Base-by-base conservation (phyloP, 305 asterid species). In the Solanum hybrid region DNA sequence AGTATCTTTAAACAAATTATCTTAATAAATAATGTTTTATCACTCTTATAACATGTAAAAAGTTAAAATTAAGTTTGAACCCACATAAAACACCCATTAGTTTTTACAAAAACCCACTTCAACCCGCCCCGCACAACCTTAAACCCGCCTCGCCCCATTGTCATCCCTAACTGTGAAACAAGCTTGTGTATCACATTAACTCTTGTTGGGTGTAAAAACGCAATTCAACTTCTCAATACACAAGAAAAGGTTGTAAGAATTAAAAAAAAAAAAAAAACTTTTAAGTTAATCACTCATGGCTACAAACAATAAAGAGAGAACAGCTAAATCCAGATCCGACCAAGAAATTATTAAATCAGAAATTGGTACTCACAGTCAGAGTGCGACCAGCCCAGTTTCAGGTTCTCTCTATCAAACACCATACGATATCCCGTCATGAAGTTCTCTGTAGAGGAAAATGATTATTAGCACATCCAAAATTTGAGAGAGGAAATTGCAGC, bases 401-500 rank as follows among this genome's bases (percentile, higher is more conserved):
- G 90, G 46, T 93, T 95, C 90, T 95, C 98, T 92, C 96, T 93
- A 90, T 96, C 98, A 91, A 95, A 96, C 88, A 96, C 96, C 77
- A 96, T 93, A 91, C 94, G 93, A 89, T 96, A 96, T 87, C 98
- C 95, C 22, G 95, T 92, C 97, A 96, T 94, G 95, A 96, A 95
- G 93, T 96, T 96, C 93, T 96, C 98, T 96, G 98, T 94, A 93
- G 39, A 84, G 67, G 78, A 51, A 76, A 90, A 73, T 71, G 39
- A 37, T 74, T 37, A 40, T 71, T 26, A 87, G 71, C 28, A 73
- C 37, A 28, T 14, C 28, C 67, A 36, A 35, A 64, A 46, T 5
- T 84, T 31, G 88, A 51, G 71, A 79, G 61, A 46, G 82, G 67
- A 8, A 64, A 46, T 67, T 67, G 51, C 89, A 61, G 36, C 74